Conservation (phyloP, 2,329 filamentous ascomycete genomes). For the Xylaria sp. region DNA sequence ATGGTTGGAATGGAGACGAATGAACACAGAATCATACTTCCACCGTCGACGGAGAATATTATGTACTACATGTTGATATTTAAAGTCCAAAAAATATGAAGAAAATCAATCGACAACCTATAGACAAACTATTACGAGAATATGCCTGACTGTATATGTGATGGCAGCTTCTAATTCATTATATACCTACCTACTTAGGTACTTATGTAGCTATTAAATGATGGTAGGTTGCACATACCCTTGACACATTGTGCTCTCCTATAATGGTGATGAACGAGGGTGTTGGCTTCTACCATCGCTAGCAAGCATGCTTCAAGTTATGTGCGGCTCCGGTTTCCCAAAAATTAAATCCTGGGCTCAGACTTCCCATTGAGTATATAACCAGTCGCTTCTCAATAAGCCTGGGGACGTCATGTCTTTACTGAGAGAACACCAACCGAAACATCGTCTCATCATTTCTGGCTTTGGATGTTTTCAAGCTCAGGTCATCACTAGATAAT, state of each 20-base stretch:
- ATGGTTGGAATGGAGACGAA: background rate
- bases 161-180: too few relatives aligned
- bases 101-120: background rate
- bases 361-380: background rate
- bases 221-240: background rate
- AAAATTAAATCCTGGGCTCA: background rate
- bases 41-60: too few relatives aligned
- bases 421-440: background rate
- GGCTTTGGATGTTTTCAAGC: background rate
- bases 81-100: background rate
- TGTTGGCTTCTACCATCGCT: background rate
- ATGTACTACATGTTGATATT: background rate
- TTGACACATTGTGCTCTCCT: background rate
- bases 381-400: background rate
- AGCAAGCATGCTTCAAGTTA: background rate
- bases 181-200: too few relatives aligned
- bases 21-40: too few relatives aligned
- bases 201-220: background rate
- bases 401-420: background rate
- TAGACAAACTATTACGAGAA: background rate
- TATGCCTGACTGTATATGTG: too few relatives aligned
- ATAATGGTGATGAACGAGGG: too few relatives aligned
- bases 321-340: background rate
- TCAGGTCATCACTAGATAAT: background rate
- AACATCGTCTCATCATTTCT: background rate